Evolutionary conservation across 495 filamentous ascomycete species (phyloP).

Genomic region (Pyronema domesticum): DNA sequence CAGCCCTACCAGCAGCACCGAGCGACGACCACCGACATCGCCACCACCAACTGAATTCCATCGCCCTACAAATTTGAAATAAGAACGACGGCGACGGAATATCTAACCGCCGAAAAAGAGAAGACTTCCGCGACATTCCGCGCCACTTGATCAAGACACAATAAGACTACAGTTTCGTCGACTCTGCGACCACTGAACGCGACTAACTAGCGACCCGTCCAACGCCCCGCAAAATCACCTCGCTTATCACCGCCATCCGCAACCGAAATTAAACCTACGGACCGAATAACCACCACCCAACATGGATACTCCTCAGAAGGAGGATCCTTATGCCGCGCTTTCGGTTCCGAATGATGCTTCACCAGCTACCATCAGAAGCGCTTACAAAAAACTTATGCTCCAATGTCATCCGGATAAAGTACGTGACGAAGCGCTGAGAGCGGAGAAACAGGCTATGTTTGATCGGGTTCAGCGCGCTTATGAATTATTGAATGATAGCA

Average conservation of each 20-base stretch:
- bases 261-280: not conserved
- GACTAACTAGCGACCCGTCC: not conserved
- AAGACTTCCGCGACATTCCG: not conserved
- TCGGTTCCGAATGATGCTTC: constrained; percentile 61
- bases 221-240: not conserved
- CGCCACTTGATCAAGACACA: too few relatives aligned
- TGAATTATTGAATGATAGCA: constrained; percentile 71
- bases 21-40: too few relatives aligned
- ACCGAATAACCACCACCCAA: not conserved
- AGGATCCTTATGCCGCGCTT: constrained; percentile 67
- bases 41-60: too few relatives aligned
- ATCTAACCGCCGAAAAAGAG: not conserved
- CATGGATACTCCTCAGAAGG: constrained; percentile 15
- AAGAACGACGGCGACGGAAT: too few relatives aligned
- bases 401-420: constrained; percentile 95
- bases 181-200: not conserved
- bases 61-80: too few relatives aligned
- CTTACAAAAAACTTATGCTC: constrained; percentile 81
- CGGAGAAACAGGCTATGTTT: constrained; percentile 63
- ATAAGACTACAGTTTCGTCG: too few relatives aligned
- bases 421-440: constrained; percentile 49
- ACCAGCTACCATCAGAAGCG: constrained; percentile 52
- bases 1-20: too few relatives aligned
- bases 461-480: constrained; percentile 88
- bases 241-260: not conserved